These are phyloP conservation scores for Cystobasidium tubakii DNA, from an alignment of 768 basidiomycete genomes.

Conservation along the genomic window DNA sequence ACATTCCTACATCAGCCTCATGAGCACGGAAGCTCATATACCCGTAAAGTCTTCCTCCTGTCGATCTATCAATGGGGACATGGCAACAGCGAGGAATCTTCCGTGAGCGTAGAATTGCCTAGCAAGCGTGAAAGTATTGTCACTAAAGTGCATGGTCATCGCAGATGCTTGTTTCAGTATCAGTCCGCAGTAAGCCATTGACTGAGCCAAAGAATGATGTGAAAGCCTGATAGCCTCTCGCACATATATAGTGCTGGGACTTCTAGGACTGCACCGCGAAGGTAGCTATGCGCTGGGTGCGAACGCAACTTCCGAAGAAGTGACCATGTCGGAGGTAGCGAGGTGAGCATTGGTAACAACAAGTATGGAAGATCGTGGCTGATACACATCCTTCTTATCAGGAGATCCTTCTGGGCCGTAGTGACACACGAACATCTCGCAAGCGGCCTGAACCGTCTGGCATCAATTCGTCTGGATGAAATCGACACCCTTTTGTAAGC, in stretches of 20 bases:
- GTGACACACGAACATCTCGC: conserved; percentile 23
- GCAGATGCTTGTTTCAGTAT: conserved; percentile 5
- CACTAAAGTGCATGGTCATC: neutral
- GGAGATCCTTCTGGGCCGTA: conserved; percentile 6
- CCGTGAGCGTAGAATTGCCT: neutral
- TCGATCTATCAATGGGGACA: conserved; percentile 13
- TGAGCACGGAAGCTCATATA: neutral
- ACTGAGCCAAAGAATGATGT: too few relatives aligned
- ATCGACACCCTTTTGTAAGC: conserved; percentile 12
- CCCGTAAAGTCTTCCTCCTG: neutral
- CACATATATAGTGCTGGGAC: conserved; percentile 8
- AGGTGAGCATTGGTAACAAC: neutral
- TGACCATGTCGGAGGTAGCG: conserved; percentile 15
- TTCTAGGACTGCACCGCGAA: conserved; percentile 12
- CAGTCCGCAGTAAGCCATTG: conserved; percentile 4
- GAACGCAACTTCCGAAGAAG: neutral
- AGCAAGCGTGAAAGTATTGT: neutral
- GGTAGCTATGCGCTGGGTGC: neutral
- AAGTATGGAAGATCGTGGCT: neutral
- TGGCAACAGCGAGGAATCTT: conserved; percentile 8
- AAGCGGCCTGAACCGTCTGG: conserved; percentile 18
- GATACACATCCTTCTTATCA: neutral
- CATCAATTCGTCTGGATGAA: neutral
- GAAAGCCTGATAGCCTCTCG: neutral
- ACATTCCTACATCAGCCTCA: neutral